phyloP scores from a whole-genome alignment of 2,329 filamentous ascomycete species.

The Zymoseptoria passerinii region DNA sequence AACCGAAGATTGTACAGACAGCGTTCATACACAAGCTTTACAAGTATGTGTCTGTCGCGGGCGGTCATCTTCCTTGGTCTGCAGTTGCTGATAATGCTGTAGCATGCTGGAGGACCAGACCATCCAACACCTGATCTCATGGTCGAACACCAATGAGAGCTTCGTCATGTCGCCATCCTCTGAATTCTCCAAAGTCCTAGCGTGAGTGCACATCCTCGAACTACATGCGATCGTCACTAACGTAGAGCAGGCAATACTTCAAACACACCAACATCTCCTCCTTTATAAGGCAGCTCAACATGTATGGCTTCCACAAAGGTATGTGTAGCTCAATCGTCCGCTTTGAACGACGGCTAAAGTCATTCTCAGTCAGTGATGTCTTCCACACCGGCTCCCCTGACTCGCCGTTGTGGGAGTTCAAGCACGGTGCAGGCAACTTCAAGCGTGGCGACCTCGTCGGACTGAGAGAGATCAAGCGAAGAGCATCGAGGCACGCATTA shows the following conservation, averaged over 20 bases:
- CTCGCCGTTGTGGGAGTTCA: slow-evolving; percentile 95
- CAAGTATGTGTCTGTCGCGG: slow-evolving; percentile 55
- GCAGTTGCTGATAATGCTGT: slow-evolving; percentile 27
- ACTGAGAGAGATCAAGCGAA: slow-evolving; percentile 86
- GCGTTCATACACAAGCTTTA: slow-evolving; percentile 99
- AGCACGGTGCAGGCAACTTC: slow-evolving; percentile 94
- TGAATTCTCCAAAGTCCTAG: slow-evolving; percentile 95
- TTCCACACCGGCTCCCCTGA: slow-evolving; percentile 94
- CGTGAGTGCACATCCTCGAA: slow-evolving; percentile 53
- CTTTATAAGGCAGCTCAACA: slow-evolving; percentile 61
- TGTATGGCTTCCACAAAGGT: slow-evolving; percentile 62
- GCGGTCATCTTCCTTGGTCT: neutral
- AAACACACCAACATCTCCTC: slow-evolving; percentile 75
- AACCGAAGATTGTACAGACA: slow-evolving; percentile 95
- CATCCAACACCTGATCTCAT: slow-evolving; percentile 93
- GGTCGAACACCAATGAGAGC: slow-evolving; percentile 88
- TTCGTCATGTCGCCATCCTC: slow-evolving; percentile 98
- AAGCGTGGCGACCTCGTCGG: slow-evolving; percentile 89
- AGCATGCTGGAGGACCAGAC: slow-evolving; percentile 94
- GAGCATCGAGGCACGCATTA: slow-evolving; percentile 84
- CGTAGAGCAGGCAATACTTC: slow-evolving; percentile 68
- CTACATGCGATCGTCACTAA: slow-evolving; percentile 18
- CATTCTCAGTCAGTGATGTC: slow-evolving; percentile 75
- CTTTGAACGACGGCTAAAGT: neutral
- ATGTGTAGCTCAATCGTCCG: slow-evolving; percentile 14